Conservation (phyloP, 805 yeast species). For the Wickerhamomyces bisporus region DNA sequence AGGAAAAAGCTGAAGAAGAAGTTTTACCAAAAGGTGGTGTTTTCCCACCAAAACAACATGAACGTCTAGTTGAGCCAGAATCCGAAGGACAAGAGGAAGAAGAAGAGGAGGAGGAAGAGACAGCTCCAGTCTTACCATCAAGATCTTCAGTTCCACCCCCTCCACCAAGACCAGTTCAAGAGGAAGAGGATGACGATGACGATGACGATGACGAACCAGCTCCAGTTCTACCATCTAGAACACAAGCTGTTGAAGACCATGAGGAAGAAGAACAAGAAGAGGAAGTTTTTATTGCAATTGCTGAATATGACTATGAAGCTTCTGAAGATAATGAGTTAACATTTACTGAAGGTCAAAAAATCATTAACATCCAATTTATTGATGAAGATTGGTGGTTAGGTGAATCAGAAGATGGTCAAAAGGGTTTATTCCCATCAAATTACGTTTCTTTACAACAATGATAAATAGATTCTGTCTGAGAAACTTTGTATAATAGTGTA, state of each 20-base stretch:
- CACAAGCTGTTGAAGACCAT: constrained; percentile 2
- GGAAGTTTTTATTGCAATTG: constrained; percentile 51
- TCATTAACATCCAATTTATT: constrained; percentile 77
- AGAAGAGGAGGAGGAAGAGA: constrained; percentile 19
- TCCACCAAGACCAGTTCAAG: constrained; percentile 16
- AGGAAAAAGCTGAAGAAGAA: constrained; percentile 22
- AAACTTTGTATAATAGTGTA: too few species aligned
- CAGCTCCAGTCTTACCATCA: constrained; percentile 10
- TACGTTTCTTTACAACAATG: constrained; percentile 48
- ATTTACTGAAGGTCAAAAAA: constrained; percentile 78
- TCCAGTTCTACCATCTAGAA: neutral
- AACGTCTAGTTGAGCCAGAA: constrained; percentile 5
- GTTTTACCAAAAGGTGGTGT: constrained; percentile 3
- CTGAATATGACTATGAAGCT: constrained; percentile 86
- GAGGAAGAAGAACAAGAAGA: constrained; percentile 16
- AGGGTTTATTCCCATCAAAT: constrained; percentile 88
- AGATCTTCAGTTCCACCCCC: constrained; percentile 24
- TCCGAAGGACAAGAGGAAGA: constrained; percentile 18
- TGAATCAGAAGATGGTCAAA: constrained; percentile 61
- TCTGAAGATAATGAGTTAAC: constrained; percentile 88
- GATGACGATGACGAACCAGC: constrained; percentile 8
- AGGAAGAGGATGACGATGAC: constrained; percentile 13
- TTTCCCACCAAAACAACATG: constrained; percentile 1
- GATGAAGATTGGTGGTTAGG: constrained; percentile 99
- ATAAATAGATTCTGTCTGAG: too few species aligned